Evolutionary conservation across 306 rosid species (phyloP), one percentile per base, ranked within the genome.

Genomic region (Leucaena leucocephala): DNA sequence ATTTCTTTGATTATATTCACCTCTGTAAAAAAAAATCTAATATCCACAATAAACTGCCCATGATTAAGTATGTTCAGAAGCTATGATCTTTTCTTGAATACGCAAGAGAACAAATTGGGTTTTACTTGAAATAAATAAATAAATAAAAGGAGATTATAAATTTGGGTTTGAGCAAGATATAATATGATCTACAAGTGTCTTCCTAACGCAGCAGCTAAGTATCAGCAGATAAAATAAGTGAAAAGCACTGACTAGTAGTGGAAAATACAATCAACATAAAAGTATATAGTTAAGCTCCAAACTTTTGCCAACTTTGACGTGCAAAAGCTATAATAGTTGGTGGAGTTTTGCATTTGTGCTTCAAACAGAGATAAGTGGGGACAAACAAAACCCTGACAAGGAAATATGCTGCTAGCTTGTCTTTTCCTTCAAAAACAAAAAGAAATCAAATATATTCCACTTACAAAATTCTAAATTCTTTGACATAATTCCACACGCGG

Each of bases 21-120:
- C 27, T 63, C n/a, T 6, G 17, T 33, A 4, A 38, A 63, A 59
- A 27, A 27, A 27, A 59, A 27, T 3, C 9, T 27, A 10, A 27
- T 59, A 11, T 64, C 12, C 13, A 15, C 9, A 8, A 43, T 38
- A 16, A 39, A 15, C 27, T 8, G 14, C 45, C 8, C 21, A 16
- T 36, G n/a, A 16, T 21, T 36, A 63, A 63, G 0, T 64, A 15
- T 63, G 42, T 14, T 65, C n/a, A 6, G 40, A 45, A 19, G 67
- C 76, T 57, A 70, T 76, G 27, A 27, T 65, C 45, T 54, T 76
- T 84, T 76, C 73, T 66, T 71, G 57, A 71, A 71, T 71, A 71
- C 65, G n/a, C 70, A 17, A 71, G 36, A 73, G n/a, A 72, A 44
- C 72, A 27, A 71, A 21, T 55, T 42, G 50, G 35, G 8, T 39